Base-by-base conservation (phyloP, 345 rosid genomes). In the Boechera retrofracta region DNA sequence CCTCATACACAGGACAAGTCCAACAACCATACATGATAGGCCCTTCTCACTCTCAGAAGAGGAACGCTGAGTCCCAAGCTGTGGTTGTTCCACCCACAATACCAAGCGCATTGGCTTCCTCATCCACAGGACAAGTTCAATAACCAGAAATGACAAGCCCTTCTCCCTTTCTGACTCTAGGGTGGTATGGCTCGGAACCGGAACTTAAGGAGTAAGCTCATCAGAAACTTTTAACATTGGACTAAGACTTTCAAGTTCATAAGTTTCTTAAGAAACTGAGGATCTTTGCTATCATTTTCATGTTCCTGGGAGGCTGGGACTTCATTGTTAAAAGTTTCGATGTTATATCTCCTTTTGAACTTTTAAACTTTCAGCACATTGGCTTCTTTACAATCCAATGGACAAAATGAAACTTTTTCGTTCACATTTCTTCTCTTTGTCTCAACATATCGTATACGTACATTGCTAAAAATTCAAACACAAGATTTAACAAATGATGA, bases 31-130 rank as follows among this genome's bases (percentile, higher is more conserved):
- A 60, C 15, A 48, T 60, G 28, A 39, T 2, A 1, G 7, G 5
- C 13, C 24, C 35, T 8, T 59, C 1, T 33, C 51, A 31, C 26
- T 26, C 48, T 44, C 78, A 77, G 5, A 77, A 67, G 18, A 75
- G 68, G 67, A 79, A 80, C 55, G 59, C 72, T 38, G 64, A 67
- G n/a, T 85, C 83, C 0, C 54, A 59, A 32, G 68, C 70, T 13
- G 29, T 24, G 63, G 24, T 16, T 29, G 18, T 24, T 31, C 31
- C 33, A 24, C 42, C 82, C 4, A 18, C 72, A 8, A 2, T 62
- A 35, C 58, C 72, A 66, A 57, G 16, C 10, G 6, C 3, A 44
- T 2, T 32, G 47, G 65, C 39, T 74, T 32, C 2, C 9, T 18
- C 36, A 54, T 13, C 11, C 16, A 15, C 35, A 54, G 62, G 33